These are phyloP conservation scores for Nakaseomyces glabratus DNA, from an alignment of 1,139 yeast species.

Conservation along the genomic window DNA sequence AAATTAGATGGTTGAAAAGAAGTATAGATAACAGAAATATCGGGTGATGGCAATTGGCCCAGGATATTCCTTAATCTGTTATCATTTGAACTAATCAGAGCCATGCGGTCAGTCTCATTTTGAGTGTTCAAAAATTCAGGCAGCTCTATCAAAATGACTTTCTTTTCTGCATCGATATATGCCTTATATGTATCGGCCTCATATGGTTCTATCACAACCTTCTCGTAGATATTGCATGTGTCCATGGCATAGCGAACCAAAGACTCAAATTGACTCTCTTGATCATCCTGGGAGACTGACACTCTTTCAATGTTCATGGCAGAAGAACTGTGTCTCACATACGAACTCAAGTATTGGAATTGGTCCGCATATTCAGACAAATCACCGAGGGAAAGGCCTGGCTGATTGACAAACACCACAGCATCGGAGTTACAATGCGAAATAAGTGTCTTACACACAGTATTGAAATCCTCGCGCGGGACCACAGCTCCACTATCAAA, in stretches of 20 bases:
- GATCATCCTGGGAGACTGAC: conserved; percentile 32
- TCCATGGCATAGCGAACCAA: conserved; percentile 19
- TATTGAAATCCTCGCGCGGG: conserved; percentile 36
- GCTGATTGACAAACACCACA: conserved; percentile 58
- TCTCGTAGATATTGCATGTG: conserved; percentile 14
- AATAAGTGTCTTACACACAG: conserved; percentile 41
- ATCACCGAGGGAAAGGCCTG: conserved; percentile 57
- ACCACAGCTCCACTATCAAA: conserved; percentile 13
- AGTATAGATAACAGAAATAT: conserved; percentile 43
- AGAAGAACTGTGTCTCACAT: conserved; percentile 53
- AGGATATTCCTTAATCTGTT: conserved; percentile 41
- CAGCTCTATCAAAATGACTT: conserved; percentile 51
- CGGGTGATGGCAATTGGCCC: conserved; percentile 62
- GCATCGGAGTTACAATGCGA: conserved; percentile 64
- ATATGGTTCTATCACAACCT: conserved; percentile 18
- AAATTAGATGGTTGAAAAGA: conserved; percentile 12
- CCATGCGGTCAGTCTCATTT: conserved; percentile 28
- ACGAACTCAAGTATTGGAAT: conserved; percentile 49
- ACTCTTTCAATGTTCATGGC: conserved; percentile 36
- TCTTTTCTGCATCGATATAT: conserved; percentile 51
- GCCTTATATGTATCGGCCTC: conserved; percentile 23
- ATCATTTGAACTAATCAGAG: conserved; percentile 40
- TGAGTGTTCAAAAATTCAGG: conserved; percentile 39
- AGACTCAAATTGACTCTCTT: conserved; percentile 24
- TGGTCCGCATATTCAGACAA: conserved; percentile 36